Percentiles rank a stretch among this genome's conserved stretches.
Conservation (phyloP, 768 basidiomycete genomes). For the Trametes punicea region DNA sequence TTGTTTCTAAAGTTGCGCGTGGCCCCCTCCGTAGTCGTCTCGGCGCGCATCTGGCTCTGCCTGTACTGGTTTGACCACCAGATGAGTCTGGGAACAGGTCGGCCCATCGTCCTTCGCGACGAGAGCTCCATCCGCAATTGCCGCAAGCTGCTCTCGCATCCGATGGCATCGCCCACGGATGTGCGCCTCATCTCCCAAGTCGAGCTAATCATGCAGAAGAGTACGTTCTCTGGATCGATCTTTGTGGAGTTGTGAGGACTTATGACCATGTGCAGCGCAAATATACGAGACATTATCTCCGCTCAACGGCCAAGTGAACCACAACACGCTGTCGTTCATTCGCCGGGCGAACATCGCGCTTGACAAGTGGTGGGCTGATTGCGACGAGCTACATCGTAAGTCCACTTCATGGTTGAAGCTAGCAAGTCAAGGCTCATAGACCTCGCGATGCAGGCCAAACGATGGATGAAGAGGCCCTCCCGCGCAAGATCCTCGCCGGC, state of each 20-base stretch:
- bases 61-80: slow-evolving; percentile 97
- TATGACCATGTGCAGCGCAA: slow-evolving; percentile 56
- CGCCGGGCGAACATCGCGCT: slow-evolving; percentile 82
- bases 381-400: slow-evolving; percentile 79
- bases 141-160: slow-evolving; percentile 75
- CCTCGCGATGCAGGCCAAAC: slow-evolving; percentile 48
- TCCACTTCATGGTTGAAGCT: slow-evolving; percentile 14
- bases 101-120: slow-evolving; percentile 86
- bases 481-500: slow-evolving; percentile 83
- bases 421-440: neutral
- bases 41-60: slow-evolving; percentile 91
- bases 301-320: slow-evolving; percentile 81
- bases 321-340: slow-evolving; percentile 82
- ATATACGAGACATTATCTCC: slow-evolving; percentile 90
- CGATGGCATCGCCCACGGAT: slow-evolving; percentile 87
- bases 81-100: slow-evolving; percentile 91
- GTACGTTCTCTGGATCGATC: slow-evolving; percentile 34
- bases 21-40: no score
- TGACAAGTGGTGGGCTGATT: slow-evolving; percentile 89
- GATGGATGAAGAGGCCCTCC: slow-evolving; percentile 82
- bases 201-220: slow-evolving; percentile 88
- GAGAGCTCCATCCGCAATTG: slow-evolving; percentile 86
- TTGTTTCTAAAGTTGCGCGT: no score
- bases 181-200: slow-evolving; percentile 84
- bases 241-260: neutral